Conservation (phyloP, 1,284 basidiomycete genomes). For the Fomitopsis palustris region DNA sequence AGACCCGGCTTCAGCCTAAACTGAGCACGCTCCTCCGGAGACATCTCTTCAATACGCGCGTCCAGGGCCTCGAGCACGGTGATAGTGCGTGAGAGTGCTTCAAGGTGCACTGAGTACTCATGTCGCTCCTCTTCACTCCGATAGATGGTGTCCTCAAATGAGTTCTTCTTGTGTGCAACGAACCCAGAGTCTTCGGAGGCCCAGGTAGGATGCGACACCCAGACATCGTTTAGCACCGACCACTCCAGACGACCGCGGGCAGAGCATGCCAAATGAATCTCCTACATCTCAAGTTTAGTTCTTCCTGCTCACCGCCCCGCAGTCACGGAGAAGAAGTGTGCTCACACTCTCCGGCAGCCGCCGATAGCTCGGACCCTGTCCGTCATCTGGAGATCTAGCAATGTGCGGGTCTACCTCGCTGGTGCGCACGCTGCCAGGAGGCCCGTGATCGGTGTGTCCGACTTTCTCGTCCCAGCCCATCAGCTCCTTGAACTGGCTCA, state of each 20-base stretch:
- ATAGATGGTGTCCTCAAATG: constrained; percentile 94
- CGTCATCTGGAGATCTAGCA: constrained; percentile 69
- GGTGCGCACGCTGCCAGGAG: constrained; percentile 72
- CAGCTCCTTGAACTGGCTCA: constrained; percentile 85
- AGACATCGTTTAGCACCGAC: constrained; percentile 94
- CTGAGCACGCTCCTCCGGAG: constrained; percentile 78
- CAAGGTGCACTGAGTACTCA: constrained; percentile 97
- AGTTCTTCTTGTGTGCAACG: constrained; percentile 95
- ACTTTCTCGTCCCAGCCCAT: constrained; percentile 74
- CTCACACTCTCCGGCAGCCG: constrained; percentile 82
- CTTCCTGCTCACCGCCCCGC: neutral
- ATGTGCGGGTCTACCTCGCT: constrained; percentile 65
- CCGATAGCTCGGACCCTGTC: constrained; percentile 88
- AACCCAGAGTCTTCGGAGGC: constrained; percentile 95
- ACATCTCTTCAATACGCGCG: constrained; percentile 87
- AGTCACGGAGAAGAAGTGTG: constrained; percentile 17
- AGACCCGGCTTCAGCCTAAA: constrained; percentile 90
- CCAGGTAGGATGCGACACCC: constrained; percentile 98
- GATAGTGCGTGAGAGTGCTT: constrained; percentile 90
- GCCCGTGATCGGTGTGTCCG: constrained; percentile 70
- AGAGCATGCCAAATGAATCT: constrained; percentile 88
- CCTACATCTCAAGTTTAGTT: constrained; percentile 43
- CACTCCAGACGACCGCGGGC: constrained; percentile 94
- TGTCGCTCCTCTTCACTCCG: constrained; percentile 98
- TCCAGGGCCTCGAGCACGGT: constrained; percentile 89